phyloP scores from a whole-genome alignment of 441 rosid species.

The Macaranga tanarius region DNA sequence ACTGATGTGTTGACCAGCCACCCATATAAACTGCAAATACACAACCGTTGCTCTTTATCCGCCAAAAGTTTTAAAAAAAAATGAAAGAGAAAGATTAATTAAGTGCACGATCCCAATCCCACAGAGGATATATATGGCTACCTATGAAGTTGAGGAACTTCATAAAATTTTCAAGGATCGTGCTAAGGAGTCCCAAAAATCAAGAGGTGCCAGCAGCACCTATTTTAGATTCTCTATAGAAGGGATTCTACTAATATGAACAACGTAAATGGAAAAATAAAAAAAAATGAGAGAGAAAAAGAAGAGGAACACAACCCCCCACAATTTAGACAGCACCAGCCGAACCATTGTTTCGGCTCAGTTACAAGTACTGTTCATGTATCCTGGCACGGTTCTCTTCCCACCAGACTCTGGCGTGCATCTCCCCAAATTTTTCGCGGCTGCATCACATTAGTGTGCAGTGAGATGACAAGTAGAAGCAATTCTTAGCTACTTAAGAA shows the following conservation, averaged over 20 bases:
- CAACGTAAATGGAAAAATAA: conserved; percentile 4
- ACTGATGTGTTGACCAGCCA: conserved; percentile 26
- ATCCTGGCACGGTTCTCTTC: conserved; percentile 95
- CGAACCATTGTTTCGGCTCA: conserved; percentile 2
- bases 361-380: conserved; percentile 72
- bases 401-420: conserved; percentile 99
- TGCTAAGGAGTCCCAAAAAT: conserved; percentile 15
- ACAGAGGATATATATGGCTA: conserved; percentile 4
- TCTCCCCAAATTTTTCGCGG: conserved; percentile 93
- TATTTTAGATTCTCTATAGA: conserved; percentile 29
- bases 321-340: conserved; percentile 21
- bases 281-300: neutral
- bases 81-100: conserved; percentile 15
- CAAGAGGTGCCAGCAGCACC: conserved; percentile 36
- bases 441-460: conserved; percentile 39
- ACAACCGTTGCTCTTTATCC: conserved; percentile 37
- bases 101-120: conserved; percentile 28
- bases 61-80: conserved; percentile 8
- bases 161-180: conserved; percentile 15
- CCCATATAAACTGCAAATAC: conserved; percentile 32
- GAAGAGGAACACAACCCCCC: conserved; percentile 28
- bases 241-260: conserved; percentile 26
- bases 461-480: neutral
- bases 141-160: conserved; percentile 21
- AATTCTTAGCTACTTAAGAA: neutral